Evolutionary conservation across 139 green algal species (phyloP), one percentile per base, ranked within the genome.

Genomic region (Axilococcus clingmanii): DNA sequence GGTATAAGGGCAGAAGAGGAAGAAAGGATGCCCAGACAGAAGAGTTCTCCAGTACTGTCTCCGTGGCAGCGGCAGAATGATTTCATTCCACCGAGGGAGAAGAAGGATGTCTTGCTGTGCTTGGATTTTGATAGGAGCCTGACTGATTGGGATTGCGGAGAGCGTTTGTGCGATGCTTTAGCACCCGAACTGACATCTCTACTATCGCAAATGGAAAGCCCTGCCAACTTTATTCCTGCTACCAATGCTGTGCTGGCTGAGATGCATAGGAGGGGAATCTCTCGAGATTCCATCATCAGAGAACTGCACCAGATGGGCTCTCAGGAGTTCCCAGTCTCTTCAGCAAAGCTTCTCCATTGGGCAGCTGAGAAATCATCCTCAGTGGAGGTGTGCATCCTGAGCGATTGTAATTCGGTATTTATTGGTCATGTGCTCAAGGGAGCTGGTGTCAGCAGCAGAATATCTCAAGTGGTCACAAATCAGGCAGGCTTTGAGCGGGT

Each of bases 81-180:
- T n/a, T 24, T 7, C 20, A 43, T 17, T 43, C 36, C 20, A 24
- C 36, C 36, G 36, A 24, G n/a, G 11, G n/a, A 12, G 12, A 43
- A 43, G 2, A n/a, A 43, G 19, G 22, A 8, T 43, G 28, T 48
- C 14, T 55, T 85, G 46, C 64, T 91, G 20, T 52, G 91, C 7
- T 74, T 57, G 17, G 78, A 89, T 57, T 91, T 94, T 59, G 85
- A 94, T 72, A 69, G 78, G 14, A 90, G 80, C 8, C 54, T 94
- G n/a, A 67, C 71, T 2, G 76, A 85, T 65, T 76, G 36, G 25
- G 77, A 89, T 55, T 62, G 67, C 11, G 63, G 61, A 40, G 82
- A 89, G 70, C 55, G 73, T 2, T 33, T 92, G 25, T 59, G 78
- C 15, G 76, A 77, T 19, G 59, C 77, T 57, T 72, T 94, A 29